Base-by-base conservation (phyloP, 1,284 basidiomycete species). In the Boletellus deceptivus region DNA sequence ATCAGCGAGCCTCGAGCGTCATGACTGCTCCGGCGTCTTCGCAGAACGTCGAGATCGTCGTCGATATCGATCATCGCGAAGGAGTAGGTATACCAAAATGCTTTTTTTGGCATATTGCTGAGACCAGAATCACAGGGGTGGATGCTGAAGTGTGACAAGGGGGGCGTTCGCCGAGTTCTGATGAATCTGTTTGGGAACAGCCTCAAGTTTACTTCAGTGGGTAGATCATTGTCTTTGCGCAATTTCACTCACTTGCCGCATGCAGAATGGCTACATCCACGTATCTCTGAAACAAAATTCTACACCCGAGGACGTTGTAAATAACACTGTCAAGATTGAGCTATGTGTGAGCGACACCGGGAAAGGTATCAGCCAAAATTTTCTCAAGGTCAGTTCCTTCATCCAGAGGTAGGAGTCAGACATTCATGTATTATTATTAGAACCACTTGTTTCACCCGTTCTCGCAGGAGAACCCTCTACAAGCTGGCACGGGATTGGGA, bases 121-220 rank as follows among this genome's bases (percentile, higher is more conserved):
- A 62, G 36, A 33, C 10, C 11, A 18, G 22, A 35, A 31, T 44
- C 42, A 13, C 43, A 91, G 85, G 92, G 92, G 11, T 98, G 95
- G 95, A 75, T 77, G 16, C 76, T 97, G 33, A 85, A 84, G 57
- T 95, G 91, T 69, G 95, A 98, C 70, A 93, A 89, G 59, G 93
- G 91, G 36, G 95, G 95, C 18, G 86, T 98, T 53, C 83, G 95
- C 25, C 82, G 95, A 36, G 85, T 98, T 13, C 69, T 98, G 56
- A 97, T 98, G 93, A 98, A 98, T 67, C 71, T 98, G 35, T 93
- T 98, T 59, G 93, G 92, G 31, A 98, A 98, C 68, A 93, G 93
- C 61, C 75, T 96, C 57, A 97, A 97, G 71, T 97, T 96, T 66
- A 95, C 93, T 37, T 77, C 81, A 48, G 89, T 89, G 61, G 24